Percentiles rank a stretch among this genome's conserved stretches.
These are phyloP conservation scores for Pythium myriotylum DNA, from an alignment of 352 stramenopile genomes.

Conservation along the genomic window DNA sequence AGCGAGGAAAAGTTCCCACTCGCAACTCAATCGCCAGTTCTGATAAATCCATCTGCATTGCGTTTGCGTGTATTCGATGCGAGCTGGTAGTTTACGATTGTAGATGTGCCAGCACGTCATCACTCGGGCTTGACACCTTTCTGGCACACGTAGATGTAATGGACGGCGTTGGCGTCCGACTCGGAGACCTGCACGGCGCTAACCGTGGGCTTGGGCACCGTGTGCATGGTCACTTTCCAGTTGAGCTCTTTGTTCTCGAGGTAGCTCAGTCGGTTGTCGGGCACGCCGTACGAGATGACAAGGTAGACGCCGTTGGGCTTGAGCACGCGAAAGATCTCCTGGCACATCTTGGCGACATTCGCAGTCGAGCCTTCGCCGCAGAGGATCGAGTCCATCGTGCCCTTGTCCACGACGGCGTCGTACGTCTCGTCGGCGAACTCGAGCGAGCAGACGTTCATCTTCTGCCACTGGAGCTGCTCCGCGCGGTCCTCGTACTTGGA, in stretches of 20 bases:
- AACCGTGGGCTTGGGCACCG: constrained; percentile 96
- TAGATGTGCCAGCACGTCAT: too few species aligned
- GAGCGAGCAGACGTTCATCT: constrained; percentile 94
- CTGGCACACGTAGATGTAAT: constrained; percentile 97
- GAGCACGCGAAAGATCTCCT: constrained; percentile 93
- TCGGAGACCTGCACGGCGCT: constrained; percentile 92
- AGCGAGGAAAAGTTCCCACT: too few species aligned
- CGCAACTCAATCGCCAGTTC: too few species aligned
- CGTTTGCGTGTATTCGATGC: too few species aligned
- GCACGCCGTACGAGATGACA: constrained; percentile 95
- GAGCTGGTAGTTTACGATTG: too few species aligned
- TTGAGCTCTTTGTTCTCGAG: constrained; percentile 95
- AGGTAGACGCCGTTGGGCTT: constrained; percentile 96
- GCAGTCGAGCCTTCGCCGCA: constrained; percentile 95
- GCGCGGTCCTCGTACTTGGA: constrained; percentile 92
- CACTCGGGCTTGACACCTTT: constrained; percentile 77
- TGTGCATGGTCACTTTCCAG: constrained; percentile 95
- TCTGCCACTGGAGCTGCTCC: constrained; percentile 91
- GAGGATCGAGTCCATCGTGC: constrained; percentile 95
- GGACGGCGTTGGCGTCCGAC: constrained; percentile 92
- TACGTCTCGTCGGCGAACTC: constrained; percentile 96
- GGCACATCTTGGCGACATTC: constrained; percentile 96
- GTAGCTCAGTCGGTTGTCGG: constrained; percentile 96
- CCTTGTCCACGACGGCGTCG: constrained; percentile 95
- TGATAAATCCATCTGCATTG: too few species aligned